Conservation (phyloP, 2,329 filamentous ascomycete genomes). For the Neodidymelliopsis sp. region DNA sequence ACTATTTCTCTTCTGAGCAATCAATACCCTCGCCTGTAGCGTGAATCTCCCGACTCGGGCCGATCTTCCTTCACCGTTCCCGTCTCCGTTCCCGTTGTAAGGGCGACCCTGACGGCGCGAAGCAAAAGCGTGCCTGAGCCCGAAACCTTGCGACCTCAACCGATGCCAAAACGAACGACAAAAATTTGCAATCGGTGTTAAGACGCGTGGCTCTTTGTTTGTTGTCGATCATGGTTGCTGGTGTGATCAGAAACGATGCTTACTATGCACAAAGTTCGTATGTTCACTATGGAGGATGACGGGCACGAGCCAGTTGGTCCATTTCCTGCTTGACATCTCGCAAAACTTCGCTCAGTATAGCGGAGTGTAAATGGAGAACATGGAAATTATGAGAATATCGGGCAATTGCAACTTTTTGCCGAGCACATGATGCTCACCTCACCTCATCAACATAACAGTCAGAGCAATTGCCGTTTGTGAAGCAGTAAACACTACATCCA, state of each 20-base stretch:
- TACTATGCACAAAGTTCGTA: not conserved
- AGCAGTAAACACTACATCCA: slow-evolving; percentile 9
- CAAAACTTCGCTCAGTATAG: slow-evolving; percentile 2
- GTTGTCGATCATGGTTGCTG: not conserved
- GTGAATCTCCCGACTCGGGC: slow-evolving; percentile 20
- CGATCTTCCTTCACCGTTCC: slow-evolving; percentile 18
- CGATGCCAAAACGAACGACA: slow-evolving; percentile 5
- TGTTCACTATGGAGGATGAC: not conserved
- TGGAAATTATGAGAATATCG: not conserved
- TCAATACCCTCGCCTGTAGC: slow-evolving; percentile 17
- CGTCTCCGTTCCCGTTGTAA: slow-evolving; percentile 15
- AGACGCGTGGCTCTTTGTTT: not conserved
- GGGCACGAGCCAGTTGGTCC: not conserved
- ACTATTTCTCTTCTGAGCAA: slow-evolving; percentile 7
- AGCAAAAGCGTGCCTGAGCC: slow-evolving; percentile 6
- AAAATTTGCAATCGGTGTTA: not conserved
- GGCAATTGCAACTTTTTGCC: slow-evolving; percentile 13
- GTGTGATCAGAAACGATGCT: not conserved
- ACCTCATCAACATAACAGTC: slow-evolving; percentile 8
- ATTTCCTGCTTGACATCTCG: not conserved
- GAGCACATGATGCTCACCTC: slow-evolving; percentile 18
- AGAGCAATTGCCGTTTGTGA: slow-evolving; percentile 1
- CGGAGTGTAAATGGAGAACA: not conserved
- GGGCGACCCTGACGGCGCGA: slow-evolving; percentile 8
- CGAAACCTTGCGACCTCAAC: not conserved